These are phyloP conservation scores for Tilletia horrida DNA, from an alignment of 1,284 basidiomycete genomes.

Conservation along the genomic window DNA sequence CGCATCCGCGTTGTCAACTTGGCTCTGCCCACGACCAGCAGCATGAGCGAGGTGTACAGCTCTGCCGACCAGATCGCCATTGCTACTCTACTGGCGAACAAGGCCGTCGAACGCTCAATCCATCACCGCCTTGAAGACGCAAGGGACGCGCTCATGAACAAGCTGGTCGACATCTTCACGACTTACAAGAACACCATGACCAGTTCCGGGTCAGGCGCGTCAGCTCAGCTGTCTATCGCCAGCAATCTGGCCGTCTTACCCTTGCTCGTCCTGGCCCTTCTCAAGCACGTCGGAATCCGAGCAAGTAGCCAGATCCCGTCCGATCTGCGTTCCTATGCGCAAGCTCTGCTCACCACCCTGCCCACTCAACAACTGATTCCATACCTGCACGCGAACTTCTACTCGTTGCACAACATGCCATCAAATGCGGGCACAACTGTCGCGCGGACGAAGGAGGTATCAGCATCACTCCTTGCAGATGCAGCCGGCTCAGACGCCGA, in stretches of 20 bases:
- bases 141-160: constrained; percentile 83
- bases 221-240: constrained; percentile 84
- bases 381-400: constrained; percentile 91
- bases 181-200: constrained; percentile 98
- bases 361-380: constrained; percentile 87
- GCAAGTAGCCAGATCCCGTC: constrained; percentile 94
- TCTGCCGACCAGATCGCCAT: constrained; percentile 93
- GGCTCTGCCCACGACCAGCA: constrained; percentile 87
- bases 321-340: constrained; percentile 91
- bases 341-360: constrained; percentile 83
- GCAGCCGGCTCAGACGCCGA: background rate
- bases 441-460: constrained; percentile 10
- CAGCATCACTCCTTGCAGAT: background rate
- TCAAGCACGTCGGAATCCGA: constrained; percentile 93
- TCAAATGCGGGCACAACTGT: constrained; percentile 65
- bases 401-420: constrained; percentile 94
- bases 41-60: constrained; percentile 87
- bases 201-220: constrained; percentile 82
- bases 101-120: constrained; percentile 89
- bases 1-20: constrained; percentile 92
- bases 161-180: constrained; percentile 80
- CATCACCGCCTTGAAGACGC: constrained; percentile 86
- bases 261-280: constrained; percentile 77
- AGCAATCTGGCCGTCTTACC: constrained; percentile 94
- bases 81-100: constrained; percentile 84